phyloP scores from a whole-genome alignment of 2,329 filamentous ascomycete genomes.

The Bipolaris gigantea region DNA sequence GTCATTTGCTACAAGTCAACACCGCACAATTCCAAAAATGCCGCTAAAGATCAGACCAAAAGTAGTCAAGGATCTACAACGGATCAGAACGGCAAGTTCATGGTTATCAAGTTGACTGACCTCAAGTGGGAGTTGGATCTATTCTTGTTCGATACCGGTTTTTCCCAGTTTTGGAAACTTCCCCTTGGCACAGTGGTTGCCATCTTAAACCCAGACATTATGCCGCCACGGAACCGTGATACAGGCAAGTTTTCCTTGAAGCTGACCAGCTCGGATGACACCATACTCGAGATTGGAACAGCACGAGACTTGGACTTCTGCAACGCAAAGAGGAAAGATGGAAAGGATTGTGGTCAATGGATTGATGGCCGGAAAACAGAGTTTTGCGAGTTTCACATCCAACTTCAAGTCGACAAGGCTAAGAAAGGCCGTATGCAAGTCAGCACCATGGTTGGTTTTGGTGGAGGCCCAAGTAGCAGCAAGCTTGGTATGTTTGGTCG shows the following conservation, averaged over 20 bases:
- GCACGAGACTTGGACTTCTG: conserved; percentile 88
- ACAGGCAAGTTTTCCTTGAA: conserved; percentile 85
- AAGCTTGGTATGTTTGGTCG: conserved; percentile 40
- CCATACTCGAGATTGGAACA: conserved; percentile 83
- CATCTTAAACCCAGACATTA: conserved; percentile 85
- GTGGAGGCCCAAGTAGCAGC: conserved; percentile 32
- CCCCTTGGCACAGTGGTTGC: conserved; percentile 87
- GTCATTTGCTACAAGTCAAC: conserved; percentile 87
- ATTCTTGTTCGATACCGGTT: conserved; percentile 88
- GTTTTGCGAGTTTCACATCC: conserved; percentile 91
- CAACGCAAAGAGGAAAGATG: conserved; percentile 81
- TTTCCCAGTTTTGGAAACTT: conserved; percentile 93
- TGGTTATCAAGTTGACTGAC: conserved; percentile 86
- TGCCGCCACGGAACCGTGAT: conserved; percentile 80
- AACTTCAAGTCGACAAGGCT: conserved; percentile 74
- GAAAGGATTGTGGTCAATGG: conserved; percentile 78
- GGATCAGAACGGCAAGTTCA: conserved; percentile 76
- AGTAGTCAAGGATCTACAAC: conserved; percentile 52
- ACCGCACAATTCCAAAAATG: conserved; percentile 64
- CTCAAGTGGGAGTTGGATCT: conserved; percentile 88
- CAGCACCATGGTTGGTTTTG: conserved; percentile 65
- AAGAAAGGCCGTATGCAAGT: conserved; percentile 73
- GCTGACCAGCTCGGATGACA: conserved; percentile 83
- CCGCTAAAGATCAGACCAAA: conserved; percentile 47
- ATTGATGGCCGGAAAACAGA: conserved; percentile 85